phyloP scores from a whole-genome alignment of 106 monocot genomes.

The Xerophyta viscosa region DNA sequence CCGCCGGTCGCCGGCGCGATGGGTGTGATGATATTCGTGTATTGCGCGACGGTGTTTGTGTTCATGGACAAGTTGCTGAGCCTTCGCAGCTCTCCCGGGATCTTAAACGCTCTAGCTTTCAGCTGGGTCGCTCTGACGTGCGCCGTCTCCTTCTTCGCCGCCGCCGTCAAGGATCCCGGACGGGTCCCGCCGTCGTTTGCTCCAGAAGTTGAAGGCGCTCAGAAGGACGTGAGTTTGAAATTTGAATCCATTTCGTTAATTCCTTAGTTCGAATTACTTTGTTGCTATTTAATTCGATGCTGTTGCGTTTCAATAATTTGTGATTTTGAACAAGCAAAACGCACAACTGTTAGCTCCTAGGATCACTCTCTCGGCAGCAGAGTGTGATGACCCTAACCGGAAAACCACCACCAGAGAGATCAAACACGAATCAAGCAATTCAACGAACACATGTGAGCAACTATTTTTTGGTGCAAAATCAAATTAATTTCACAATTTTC shows the following conservation, averaged over 20 bases:
- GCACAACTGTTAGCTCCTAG: too few species aligned
- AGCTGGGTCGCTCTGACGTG: constrained; percentile 30
- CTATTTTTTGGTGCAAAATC: too few species aligned
- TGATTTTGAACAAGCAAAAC: too few species aligned
- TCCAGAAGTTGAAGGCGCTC: constrained; percentile 42
- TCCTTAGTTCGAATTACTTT: too few species aligned
- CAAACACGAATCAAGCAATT: too few species aligned
- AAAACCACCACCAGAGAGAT: too few species aligned
- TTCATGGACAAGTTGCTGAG: constrained; percentile 47
- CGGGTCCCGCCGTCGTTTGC: constrained; percentile 37
- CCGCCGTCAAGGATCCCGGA: constrained; percentile 44
- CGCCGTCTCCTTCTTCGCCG: constrained; percentile 29
- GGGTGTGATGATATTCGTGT: constrained; percentile 29
- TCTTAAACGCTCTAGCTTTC: constrained; percentile 33
- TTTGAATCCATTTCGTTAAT: background rate
- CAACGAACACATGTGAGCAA: too few species aligned
- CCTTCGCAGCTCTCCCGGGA: constrained; percentile 23
- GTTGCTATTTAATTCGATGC: background rate
- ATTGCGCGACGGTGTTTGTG: constrained; percentile 56
- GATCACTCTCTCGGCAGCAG: too few species aligned
- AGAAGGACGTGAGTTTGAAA: constrained; percentile 21
- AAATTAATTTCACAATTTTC: too few species aligned
- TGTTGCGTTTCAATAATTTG: too few species aligned
- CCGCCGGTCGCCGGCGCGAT: constrained; percentile 29
- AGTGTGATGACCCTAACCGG: too few species aligned